Evolutionary conservation across 1,139 yeast genomes (phyloP).

Genomic region (Kluyveromyces sp.): DNA sequence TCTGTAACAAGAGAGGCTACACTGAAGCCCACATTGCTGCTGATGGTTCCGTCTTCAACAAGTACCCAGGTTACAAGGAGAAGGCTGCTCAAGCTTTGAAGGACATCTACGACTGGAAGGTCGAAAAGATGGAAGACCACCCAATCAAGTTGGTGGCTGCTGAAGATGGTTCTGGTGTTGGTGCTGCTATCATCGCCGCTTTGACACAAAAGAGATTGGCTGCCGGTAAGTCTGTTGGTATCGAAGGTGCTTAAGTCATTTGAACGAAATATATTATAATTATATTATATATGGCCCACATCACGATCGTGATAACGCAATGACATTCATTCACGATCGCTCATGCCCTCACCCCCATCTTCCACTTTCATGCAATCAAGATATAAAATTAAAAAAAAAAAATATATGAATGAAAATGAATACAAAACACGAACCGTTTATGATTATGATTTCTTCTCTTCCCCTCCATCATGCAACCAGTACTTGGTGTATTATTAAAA

Average conservation of each 20-base stretch:
- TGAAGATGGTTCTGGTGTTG: conserved; percentile 97
- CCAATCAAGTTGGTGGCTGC: conserved; percentile 84
- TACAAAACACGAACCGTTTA: no score
- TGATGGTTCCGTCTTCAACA: conserved; percentile 92
- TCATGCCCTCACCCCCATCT: no score
- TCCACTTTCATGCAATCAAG: no score
- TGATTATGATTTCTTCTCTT: no score
- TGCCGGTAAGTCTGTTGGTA: conserved; percentile 68
- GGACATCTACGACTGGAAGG: conserved; percentile 82
- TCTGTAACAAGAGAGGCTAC: conserved; percentile 79
- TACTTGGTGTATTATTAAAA: no score
- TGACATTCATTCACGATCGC: no score
- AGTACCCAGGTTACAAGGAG: conserved; percentile 84
- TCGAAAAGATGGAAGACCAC: conserved; percentile 38
- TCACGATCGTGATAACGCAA: no score
- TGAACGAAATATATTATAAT: background rate
- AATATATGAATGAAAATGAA: no score
- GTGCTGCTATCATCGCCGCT: conserved; percentile 97
- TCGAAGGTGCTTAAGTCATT: background rate
- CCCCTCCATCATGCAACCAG: no score
- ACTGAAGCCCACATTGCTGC: conserved; percentile 84
- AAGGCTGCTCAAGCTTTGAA: conserved; percentile 84
- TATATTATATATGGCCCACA: no score
- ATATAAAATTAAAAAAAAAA: no score
- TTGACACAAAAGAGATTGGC: conserved; percentile 72